Evolutionary conservation across 2,329 filamentous ascomycete species (phyloP).

Genomic region (Raffaelea albimanens): DNA sequence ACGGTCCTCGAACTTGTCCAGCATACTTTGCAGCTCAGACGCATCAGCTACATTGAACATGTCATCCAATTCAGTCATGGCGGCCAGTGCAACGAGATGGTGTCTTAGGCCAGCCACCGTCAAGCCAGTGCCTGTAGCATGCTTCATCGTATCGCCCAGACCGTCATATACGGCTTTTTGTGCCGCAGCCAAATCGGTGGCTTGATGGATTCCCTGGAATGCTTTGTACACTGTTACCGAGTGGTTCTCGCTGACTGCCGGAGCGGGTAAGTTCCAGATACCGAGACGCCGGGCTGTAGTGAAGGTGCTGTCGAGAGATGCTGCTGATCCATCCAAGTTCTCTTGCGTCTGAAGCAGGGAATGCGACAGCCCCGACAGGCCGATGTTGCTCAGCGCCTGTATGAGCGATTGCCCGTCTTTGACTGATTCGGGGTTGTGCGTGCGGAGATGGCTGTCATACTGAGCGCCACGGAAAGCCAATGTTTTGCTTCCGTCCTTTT

Average conservation of each 20-base stretch:
- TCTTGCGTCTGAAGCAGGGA: slow-evolving; percentile 64
- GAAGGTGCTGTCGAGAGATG: slow-evolving; percentile 62
- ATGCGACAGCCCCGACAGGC: slow-evolving; percentile 77
- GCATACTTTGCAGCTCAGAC: slow-evolving; percentile 50
- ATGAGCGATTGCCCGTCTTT: slow-evolving; percentile 62
- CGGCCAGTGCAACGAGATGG: slow-evolving; percentile 55
- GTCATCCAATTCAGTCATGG: slow-evolving; percentile 74
- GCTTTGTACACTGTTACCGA: slow-evolving; percentile 67
- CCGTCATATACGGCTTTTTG: slow-evolving; percentile 53
- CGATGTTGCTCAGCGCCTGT: slow-evolving; percentile 68
- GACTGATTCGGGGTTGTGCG: slow-evolving; percentile 41
- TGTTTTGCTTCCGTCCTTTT: slow-evolving; percentile 77
- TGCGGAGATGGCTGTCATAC: slow-evolving; percentile 74
- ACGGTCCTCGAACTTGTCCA: slow-evolving; percentile 55
- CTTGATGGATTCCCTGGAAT: slow-evolving; percentile 69
- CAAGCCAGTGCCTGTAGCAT: slow-evolving; percentile 37
- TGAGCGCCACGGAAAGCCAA: slow-evolving; percentile 85
- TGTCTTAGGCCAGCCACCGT: slow-evolving; percentile 43
- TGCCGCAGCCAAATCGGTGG: slow-evolving; percentile 44
- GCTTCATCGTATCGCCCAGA: slow-evolving; percentile 49
- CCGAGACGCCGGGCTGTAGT: slow-evolving; percentile 73
- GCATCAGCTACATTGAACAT: slow-evolving; percentile 52
- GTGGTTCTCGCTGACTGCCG: slow-evolving; percentile 50
- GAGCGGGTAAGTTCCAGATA: slow-evolving; percentile 82
- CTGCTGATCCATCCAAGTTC: slow-evolving; percentile 32